phyloP scores from a whole-genome alignment of 2,329 filamentous ascomycete species.

The Pseudocercospora vitis region DNA sequence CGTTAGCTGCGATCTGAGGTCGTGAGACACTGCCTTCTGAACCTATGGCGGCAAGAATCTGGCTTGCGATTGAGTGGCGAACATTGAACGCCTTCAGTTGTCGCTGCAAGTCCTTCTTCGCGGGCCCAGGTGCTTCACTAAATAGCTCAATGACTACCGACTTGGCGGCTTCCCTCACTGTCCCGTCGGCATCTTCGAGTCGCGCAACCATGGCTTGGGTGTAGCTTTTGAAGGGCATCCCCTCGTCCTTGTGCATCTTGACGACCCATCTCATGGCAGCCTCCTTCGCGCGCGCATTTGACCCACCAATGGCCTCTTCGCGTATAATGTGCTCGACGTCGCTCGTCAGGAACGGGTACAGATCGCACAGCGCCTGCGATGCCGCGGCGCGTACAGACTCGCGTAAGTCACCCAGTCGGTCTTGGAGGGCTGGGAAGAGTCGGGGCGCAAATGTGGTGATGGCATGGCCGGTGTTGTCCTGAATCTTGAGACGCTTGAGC shows the following conservation, averaged over 20 bases:
- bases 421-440: conserved; percentile 73
- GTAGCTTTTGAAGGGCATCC: conserved; percentile 77
- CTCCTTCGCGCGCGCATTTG: conserved; percentile 83
- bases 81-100: conserved; percentile 83
- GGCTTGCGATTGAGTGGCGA: conserved; percentile 77
- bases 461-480: conserved; percentile 72
- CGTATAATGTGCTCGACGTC: conserved; percentile 81
- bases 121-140: conserved; percentile 73
- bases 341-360: conserved; percentile 66
- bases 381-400: conserved; percentile 79
- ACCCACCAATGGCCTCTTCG: conserved; percentile 73
- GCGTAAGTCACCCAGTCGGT: conserved; percentile 83
- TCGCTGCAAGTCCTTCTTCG: conserved; percentile 84
- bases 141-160: conserved; percentile 83
- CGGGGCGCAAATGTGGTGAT: conserved; percentile 65
- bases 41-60: conserved; percentile 73
- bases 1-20: conserved; percentile 30
- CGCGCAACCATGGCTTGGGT: conserved; percentile 80
- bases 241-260: conserved; percentile 79
- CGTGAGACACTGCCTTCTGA: conserved; percentile 43
- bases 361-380: conserved; percentile 71
- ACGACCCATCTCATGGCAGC: conserved; percentile 81
- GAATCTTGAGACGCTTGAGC: conserved; percentile 79
- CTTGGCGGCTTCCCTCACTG: conserved; percentile 83
- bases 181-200: conserved; percentile 85